These are phyloP conservation scores for Entophlyctis helioformis DNA, from an alignment of 192 early-diverging fungal genomes.

Conservation along the genomic window DNA sequence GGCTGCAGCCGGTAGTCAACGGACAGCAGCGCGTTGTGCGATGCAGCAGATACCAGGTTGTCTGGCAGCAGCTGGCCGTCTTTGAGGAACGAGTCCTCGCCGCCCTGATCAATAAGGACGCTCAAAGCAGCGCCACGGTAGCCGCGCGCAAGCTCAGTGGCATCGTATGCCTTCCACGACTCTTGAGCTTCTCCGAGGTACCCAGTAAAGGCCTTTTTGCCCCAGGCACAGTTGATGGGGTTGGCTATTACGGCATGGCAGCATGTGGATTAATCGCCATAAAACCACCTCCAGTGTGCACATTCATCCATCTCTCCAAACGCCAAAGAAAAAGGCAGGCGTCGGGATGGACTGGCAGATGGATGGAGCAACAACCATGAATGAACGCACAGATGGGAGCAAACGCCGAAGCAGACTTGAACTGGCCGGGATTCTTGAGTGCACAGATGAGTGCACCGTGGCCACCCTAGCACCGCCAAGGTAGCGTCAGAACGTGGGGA, in stretches of 20 bases:
- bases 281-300: no score
- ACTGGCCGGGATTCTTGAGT: conserved; percentile 59
- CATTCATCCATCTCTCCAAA: no score
- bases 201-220: conserved; percentile 61
- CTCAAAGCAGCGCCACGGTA: conserved; percentile 21
- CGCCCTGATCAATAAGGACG: conserved; percentile 55
- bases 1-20: conserved; percentile 59
- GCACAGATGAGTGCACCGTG: conserved; percentile 75
- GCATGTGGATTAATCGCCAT: no score
- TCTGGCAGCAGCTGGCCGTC: conserved; percentile 50
- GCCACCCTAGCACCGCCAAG: conserved; percentile 47
- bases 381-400: conserved; percentile 58
- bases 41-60: conserved; percentile 34
- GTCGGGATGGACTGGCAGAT: no score
- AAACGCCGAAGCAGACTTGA: conserved; percentile 67
- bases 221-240: conserved; percentile 61
- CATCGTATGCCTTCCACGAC: conserved; percentile 64
- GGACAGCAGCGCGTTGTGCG: conserved; percentile 7
- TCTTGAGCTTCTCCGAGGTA: conserved; percentile 53
- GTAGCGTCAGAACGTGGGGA: no score
- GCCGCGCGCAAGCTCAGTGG: conserved; percentile 50
- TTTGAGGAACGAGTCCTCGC: conserved; percentile 57
- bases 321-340: no score
- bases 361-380: no score
- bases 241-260: no score